Evolutionary conservation across 371 early-diverging fungal genomes (phyloP), one percentile per base, ranked within the genome.

Genomic region (Lichtheimia corymbifera): DNA sequence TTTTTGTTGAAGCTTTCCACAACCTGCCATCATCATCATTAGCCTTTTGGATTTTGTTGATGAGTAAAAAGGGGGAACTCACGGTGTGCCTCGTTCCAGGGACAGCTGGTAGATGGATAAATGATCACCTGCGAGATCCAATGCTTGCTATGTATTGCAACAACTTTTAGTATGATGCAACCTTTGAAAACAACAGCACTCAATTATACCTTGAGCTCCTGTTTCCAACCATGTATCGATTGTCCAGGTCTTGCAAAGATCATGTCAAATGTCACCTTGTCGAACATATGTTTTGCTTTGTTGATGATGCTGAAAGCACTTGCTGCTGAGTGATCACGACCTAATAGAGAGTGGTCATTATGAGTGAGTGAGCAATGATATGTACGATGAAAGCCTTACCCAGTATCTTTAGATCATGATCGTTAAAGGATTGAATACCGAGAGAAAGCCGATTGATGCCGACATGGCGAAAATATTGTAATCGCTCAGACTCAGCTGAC

Each of bases 221-320:
- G 61, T 43, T 53, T 64, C 94, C 94, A 94, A 27, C 74, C 79
- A 15, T 65, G 53, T 6, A 85, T 50, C 1, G 82, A 83, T 65
- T 95, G 96, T 0, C 85, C 84, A 14, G 88, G 85, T 35, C 88
- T 77, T 2, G 91, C 95, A 83, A 87, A 95, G n/a, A 95, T 95
- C 58, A 95, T 75, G 70, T 95, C 95, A 64, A 88, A 82, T 5
- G 88, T 87, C n/a, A 94, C 88, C 11, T 79, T 70, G 14, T 59
- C 54, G 68, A 94, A 94, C 9, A 90, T 68, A 4, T 70, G 41
- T 53, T 71, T 71, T 1, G 90, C 89, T 20, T 75, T 70, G 7
- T 79, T 66, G 4, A 90, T 56, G 0, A 89, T 85, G 17, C 70
- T 67, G 18, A 84, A 53, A 4, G 87, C 89, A 17, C 89, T 83